Base-by-base conservation (phyloP, 441 rosid species). In the Bruguiera hainesii region DNA sequence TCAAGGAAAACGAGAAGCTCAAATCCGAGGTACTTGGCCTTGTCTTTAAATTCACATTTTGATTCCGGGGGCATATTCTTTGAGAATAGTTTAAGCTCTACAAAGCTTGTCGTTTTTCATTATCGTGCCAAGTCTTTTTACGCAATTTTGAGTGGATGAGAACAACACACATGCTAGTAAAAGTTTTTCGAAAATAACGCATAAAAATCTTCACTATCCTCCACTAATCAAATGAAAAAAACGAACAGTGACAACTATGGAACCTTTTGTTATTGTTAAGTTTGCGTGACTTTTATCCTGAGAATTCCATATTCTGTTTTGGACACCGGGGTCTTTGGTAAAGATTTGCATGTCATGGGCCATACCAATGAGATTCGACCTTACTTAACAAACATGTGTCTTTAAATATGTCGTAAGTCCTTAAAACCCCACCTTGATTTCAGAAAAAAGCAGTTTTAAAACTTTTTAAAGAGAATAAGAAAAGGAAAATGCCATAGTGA, bases 1-100 rank as follows among this genome's bases (percentile, higher is more conserved):
- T 78, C 71, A 83, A 79, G 81, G 89, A 89, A 48, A 88, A 87
- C 66, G 78, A 83, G 66, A 79, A 74, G 72, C 96, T 94, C 71
- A 85, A 87, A 78, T 82, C 91, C 52, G 79, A 91, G 98, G 97
- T 89, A 84, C 55, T 25, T 13, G 16, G 30, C 23, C 28, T 11
- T 20, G 6, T 55, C 25, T 8, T 0, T 1, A 15, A 6, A 9
- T 1, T 7, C 33, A 3, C 8, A 5, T 49, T 26, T 52, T 0
- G 11, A 46, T 8, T 52, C 57, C 25, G 49, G 53, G 20, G 23
- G 28, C 16, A 55, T 6, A 2, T 62, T 50, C 5, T 56, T 61
- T 48, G 16, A 39, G 46, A 16, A 37, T 42, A 13, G 4, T 42
- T 13, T 42, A 61, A 20, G 29, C 6, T 16, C n/a, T 15, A 42